These are phyloP conservation scores for Oemleria cerasiformis DNA, from an alignment of 306 rosid species.

Conservation along the genomic window DNA sequence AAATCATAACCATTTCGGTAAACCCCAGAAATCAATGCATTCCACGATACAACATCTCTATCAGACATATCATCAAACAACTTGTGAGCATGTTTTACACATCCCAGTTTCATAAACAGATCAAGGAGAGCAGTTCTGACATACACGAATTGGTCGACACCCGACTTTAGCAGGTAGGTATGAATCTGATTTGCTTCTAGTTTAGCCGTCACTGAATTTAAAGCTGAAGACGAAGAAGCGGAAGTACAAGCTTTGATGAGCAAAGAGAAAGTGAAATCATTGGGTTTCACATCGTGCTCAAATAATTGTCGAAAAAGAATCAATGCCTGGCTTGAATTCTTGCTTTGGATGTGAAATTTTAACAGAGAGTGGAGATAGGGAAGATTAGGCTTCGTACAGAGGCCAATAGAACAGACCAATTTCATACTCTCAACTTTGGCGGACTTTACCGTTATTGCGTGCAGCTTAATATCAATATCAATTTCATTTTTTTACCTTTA, in stretches of 20 bases:
- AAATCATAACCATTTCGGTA: conserved; percentile 35
- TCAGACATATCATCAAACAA: conserved; percentile 61
- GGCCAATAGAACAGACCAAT: conserved; percentile 28
- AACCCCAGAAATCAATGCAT: conserved; percentile 70
- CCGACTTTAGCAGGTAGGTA: conserved; percentile 46
- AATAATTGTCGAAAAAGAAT: conserved; percentile 46
- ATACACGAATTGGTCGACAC: conserved; percentile 40
- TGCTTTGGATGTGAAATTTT: conserved; percentile 23
- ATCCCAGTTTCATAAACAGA: conserved; percentile 50
- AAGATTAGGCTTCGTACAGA: conserved; percentile 30
- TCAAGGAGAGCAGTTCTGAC: conserved; percentile 61
- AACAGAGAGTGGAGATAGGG: conserved; percentile 48
- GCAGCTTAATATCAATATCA: too few relatives aligned
- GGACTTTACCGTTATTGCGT: neutral
- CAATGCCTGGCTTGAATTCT: conserved; percentile 20
- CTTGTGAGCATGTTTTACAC: conserved; percentile 38
- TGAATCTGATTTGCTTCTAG: conserved; percentile 53
- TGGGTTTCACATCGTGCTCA: conserved; percentile 34
- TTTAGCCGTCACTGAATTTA: conserved; percentile 7
- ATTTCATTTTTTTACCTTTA: too few relatives aligned
- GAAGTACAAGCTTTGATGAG: conserved; percentile 54
- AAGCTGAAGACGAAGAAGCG: conserved; percentile 11
- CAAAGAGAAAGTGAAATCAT: conserved; percentile 48
- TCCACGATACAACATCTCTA: conserved; percentile 70
- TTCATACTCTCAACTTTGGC: conserved; percentile 39